Conservation (phyloP, 352 stramenopile genomes). For the Pythium sukuiense region DNA sequence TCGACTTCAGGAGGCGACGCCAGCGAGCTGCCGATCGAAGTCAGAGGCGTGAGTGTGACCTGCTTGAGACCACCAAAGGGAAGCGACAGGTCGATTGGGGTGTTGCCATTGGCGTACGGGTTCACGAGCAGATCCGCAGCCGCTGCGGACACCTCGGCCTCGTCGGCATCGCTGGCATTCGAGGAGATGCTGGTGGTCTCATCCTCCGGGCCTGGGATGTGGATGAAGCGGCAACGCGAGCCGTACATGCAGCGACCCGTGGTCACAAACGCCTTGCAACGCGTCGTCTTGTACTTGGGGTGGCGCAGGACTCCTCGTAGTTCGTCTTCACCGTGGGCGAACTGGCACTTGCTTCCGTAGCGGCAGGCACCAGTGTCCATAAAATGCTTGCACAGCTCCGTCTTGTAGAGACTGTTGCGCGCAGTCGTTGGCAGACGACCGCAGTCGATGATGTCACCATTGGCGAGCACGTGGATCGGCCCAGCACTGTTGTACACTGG, state of each 20-base stretch:
- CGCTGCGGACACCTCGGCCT: constrained; percentile 47
- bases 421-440: constrained; percentile 69
- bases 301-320: constrained; percentile 84
- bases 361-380: constrained; percentile 84
- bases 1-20: constrained; percentile 28
- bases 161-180: constrained; percentile 68
- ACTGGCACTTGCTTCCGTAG: constrained; percentile 90
- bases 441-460: constrained; percentile 87
- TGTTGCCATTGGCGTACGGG: constrained; percentile 56
- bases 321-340: constrained; percentile 85
- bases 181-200: constrained; percentile 44
- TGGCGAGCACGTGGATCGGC: constrained; percentile 78
- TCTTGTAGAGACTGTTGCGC: constrained; percentile 91
- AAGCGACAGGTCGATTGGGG: constrained; percentile 61
- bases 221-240: constrained; percentile 87
- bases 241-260: constrained; percentile 89
- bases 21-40: constrained; percentile 40
- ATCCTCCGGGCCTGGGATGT: constrained; percentile 47
- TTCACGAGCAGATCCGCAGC: constrained; percentile 53
- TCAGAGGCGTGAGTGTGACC: constrained; percentile 58
- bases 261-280: constrained; percentile 85
- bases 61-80: constrained; percentile 68
- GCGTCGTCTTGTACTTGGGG: constrained; percentile 92
- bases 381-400: constrained; percentile 90
- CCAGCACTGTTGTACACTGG: constrained; percentile 8